Evolutionary conservation across 805 yeast species (phyloP).

Genomic region (Monosporozyma yasuniensis): DNA sequence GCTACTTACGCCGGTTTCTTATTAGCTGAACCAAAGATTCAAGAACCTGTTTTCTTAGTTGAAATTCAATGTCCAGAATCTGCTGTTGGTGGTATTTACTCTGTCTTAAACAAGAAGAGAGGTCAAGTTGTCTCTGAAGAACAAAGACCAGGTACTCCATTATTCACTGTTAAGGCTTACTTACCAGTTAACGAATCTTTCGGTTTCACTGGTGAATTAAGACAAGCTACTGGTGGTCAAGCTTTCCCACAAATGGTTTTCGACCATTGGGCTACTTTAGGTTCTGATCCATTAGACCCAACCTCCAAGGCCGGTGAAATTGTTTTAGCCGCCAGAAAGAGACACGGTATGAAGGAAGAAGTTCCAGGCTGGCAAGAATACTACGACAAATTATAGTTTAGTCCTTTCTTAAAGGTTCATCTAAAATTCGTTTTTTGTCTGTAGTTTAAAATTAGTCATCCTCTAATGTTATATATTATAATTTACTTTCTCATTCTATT

Average conservation of each 20-base stretch:
- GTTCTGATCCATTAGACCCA: slow-evolving; percentile 90
- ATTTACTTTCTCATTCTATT: slow-evolving; percentile 2
- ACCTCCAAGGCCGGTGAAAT: slow-evolving; percentile 60
- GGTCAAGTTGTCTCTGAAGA: slow-evolving; percentile 99
- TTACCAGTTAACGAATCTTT: slow-evolving; percentile 99
- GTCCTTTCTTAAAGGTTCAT: background rate
- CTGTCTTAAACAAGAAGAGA: slow-evolving; percentile 98
- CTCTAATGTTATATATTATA: slow-evolving; percentile 3
- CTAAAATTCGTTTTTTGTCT: slow-evolving; percentile 10
- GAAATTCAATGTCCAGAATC: slow-evolving; percentile 99
- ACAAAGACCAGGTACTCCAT: slow-evolving; percentile 99
- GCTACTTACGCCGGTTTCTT: slow-evolving; percentile 97
- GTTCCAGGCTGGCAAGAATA: slow-evolving; percentile 99
- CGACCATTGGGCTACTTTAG: slow-evolving; percentile 93
- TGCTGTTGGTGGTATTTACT: slow-evolving; percentile 99
- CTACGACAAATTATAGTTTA: slow-evolving; percentile 73
- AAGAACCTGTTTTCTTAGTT: slow-evolving; percentile 98
- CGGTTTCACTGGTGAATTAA: slow-evolving; percentile 99
- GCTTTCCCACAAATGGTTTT: slow-evolving; percentile 99
- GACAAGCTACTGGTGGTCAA: slow-evolving; percentile 99
- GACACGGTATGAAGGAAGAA: slow-evolving; percentile 92
- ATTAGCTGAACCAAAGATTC: slow-evolving; percentile 97
- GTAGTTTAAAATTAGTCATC: slow-evolving; percentile 7
- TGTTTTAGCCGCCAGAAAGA: slow-evolving; percentile 69
- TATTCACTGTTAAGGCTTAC: slow-evolving; percentile 99